phyloP scores from a whole-genome alignment of 2,329 filamentous ascomycete genomes.

The Emergomyces africanus region DNA sequence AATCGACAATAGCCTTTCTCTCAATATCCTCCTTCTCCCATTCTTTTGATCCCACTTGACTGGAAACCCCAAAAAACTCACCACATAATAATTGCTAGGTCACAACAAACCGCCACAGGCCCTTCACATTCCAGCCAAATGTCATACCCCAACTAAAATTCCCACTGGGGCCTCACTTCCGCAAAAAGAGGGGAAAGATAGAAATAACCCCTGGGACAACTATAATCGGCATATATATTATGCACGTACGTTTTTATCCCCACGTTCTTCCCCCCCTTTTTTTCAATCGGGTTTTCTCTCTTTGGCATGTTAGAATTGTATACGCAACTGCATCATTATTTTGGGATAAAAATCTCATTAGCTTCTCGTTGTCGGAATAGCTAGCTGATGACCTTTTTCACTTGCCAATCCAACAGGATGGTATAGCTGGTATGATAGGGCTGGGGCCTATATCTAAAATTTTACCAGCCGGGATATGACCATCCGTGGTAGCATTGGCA shows the following conservation, averaged over 20 bases:
- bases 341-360: neutral
- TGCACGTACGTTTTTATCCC: conserved; percentile 10
- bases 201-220: conserved; percentile 9
- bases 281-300: neutral
- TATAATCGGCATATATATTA: conserved; percentile 14
- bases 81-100: conserved; percentile 6
- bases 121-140: conserved; percentile 12
- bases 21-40: neutral
- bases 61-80: neutral
- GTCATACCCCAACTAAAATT: conserved; percentile 10
- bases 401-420: neutral
- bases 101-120: conserved; percentile 9
- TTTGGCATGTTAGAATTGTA: neutral
- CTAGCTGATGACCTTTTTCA: neutral
- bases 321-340: neutral
- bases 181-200: conserved; percentile 5
- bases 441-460: conserved; percentile 7
- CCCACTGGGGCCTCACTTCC: conserved; percentile 5
- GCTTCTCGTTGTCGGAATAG: neutral
- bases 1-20: neutral
- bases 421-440: conserved; percentile 5
- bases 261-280: neutral
- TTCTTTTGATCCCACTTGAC: neutral
- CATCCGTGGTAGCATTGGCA: neutral
- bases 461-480: neutral